These are phyloP conservation scores for Mucor plumbeus DNA, from an alignment of 371 early-diverging fungal genomes.

Conservation along the genomic window DNA sequence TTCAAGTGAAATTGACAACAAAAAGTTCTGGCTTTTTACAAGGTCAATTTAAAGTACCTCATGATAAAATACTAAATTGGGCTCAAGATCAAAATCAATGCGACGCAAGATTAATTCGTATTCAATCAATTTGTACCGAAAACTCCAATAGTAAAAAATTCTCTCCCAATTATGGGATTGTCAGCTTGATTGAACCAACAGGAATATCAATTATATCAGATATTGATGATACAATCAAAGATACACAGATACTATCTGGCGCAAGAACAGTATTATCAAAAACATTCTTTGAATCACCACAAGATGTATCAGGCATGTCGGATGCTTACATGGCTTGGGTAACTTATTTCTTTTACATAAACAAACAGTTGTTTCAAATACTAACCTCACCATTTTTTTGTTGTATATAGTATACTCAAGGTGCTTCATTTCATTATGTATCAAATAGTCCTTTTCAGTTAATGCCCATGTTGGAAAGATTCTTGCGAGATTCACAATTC, in stretches of 20 bases:
- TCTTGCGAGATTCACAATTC: constrained; percentile 72
- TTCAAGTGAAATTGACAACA: constrained; percentile 12
- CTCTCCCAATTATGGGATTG: constrained; percentile 39
- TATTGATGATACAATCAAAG: constrained; percentile 89
- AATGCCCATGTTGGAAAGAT: constrained; percentile 72
- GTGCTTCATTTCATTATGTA: constrained; percentile 89
- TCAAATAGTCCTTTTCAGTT: constrained; percentile 91
- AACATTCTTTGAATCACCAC: constrained; percentile 71
- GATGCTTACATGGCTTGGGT: constrained; percentile 70
- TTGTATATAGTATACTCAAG: constrained; percentile 54
- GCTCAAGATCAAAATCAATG: constrained; percentile 38
- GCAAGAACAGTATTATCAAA: constrained; percentile 67
- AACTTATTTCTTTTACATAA: constrained; percentile 25
- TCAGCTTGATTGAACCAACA: constrained; percentile 57
- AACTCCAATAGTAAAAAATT: constrained; percentile 12
- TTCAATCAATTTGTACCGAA: constrained; percentile 26
- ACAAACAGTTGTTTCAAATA: background rate
- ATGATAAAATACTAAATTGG: constrained; percentile 33
- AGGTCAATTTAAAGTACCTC: constrained; percentile 33
- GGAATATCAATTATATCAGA: constrained; percentile 87
- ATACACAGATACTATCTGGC: constrained; percentile 75
- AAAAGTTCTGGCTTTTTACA: constrained; percentile 33
- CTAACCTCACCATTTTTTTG: background rate
- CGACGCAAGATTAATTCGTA: constrained; percentile 34
- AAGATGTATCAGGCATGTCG: constrained; percentile 74